Base-by-base conservation (phyloP, 345 rosid species). In the Euphorbia lathyris region DNA sequence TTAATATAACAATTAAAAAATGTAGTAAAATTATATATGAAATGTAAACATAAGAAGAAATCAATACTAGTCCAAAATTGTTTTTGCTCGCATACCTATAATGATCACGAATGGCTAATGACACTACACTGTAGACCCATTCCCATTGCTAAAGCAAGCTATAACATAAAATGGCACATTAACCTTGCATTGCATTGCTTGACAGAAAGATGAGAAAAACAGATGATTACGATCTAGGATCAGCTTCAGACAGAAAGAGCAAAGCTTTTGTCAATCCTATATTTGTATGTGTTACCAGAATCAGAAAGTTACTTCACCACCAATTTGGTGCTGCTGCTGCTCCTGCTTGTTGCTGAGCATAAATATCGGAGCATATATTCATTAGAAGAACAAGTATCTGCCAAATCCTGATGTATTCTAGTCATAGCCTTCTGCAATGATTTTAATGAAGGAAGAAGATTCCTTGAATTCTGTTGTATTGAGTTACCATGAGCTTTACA, bases 331-430 rank as follows among this genome's bases (percentile, higher is more conserved):
- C 72, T 53, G 50, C 83, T 61, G n/a, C n/a, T n/a, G n/a, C n/a
- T n/a, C n/a, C n/a, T n/a, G n/a, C n/a, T n/a, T n/a, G n/a, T n/a
- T 3, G 85, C 69, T 30, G 92, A 86, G 76, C 97, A 92, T 70
- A 95, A 81, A 78, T 90, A 95, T 14, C 83, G 86, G 64, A 95
- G 96, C 71, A 86, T 85, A 63, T 92, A 90, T 71, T 90, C 98
- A 19, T 95, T 95, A 45, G 94, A 90, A 27, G 98, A 85, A 83
- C 96, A 95, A 56, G 86, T 92, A 69, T 92, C 99, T 25, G 94
- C 88, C 71, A 95, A 74, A 77, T 95, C 98, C 80, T 90, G 98
- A 76, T 95, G 99, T 30, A 82, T 83, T 77, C 91, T 86, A 27
- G 96, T 86, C 53, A 92, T 81, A 9, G 90, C 92, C 85, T 92